Evolutionary conservation across 2,329 filamentous ascomycete species (phyloP), one percentile per base, ranked within the genome.

Genomic region (Sporothrix brasiliensis): DNA sequence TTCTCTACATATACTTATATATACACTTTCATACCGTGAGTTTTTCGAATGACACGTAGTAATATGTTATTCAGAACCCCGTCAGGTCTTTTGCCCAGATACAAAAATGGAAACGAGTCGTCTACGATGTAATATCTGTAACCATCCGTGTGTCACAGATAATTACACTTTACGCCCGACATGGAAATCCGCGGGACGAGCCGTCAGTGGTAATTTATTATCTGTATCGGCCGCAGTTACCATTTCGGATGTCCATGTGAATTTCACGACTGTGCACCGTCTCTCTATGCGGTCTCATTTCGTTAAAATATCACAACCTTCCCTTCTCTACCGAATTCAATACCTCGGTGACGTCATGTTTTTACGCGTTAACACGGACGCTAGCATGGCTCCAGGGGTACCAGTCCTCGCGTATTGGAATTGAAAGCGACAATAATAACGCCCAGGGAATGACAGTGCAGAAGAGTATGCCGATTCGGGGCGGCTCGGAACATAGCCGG

Each of bases 331-430:
- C 41, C 14, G 41, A 47, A 14, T 5, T 21, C 19, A 19, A 61
- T 49, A 47, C 60, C 41, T 63, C 58, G 58, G 58, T 63, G 60
- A 49, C 60, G 27, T 63, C 60, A 63, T 49, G n/a, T 21, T 34
- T 13, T 19, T 5, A 60, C 19, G 34, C n/a, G 11, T 2, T 5
- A 13, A 44, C 44, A n/a, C 19, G 56, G 56, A 44, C 56, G 34
- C 56, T 61, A 61, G 56, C 34, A 16, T 61, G 56, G 56, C 56
- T 24, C 34, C 56, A 61, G 19, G 56, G 56, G 56, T 41, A 60
- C 3, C 27, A 30, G 27, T 4, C 27, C 27, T 30, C 2, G 27
- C 27, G 27, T 3, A 30, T 1, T 3, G 16, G 10, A 16, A 44
- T 14, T 14, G 44, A 47, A 16, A 47, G 13, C 11, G 44, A 58